Percentiles rank a stretch among this genome's conserved stretches.
Conservation (phyloP, 805 yeast species). For the Candida saitoana region DNA sequence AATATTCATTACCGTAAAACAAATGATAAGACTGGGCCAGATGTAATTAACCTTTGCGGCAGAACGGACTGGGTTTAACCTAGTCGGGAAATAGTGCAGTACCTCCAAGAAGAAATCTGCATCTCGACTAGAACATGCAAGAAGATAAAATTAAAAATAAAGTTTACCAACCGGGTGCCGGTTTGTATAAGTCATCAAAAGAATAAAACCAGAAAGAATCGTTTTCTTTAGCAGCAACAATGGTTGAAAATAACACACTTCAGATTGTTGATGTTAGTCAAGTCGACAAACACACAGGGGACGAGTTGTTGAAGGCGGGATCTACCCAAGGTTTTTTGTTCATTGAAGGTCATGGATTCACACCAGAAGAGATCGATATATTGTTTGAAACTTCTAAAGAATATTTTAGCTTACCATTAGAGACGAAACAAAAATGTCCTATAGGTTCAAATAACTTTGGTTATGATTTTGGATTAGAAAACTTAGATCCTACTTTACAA, state of each 20-base stretch:
- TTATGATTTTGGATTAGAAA: slow-evolving; percentile 53
- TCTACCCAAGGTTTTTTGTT: slow-evolving; percentile 62
- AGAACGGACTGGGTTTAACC: too few species aligned
- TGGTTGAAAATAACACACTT: slow-evolving; percentile 37
- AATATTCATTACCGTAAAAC: too few species aligned
- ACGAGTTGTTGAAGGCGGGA: slow-evolving; percentile 54
- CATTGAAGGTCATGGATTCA: slow-evolving; percentile 64
- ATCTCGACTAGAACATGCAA: background rate
- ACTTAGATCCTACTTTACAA: slow-evolving; percentile 34
- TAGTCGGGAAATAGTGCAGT: background rate
- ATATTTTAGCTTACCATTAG: slow-evolving; percentile 49
- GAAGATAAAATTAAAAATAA: background rate
- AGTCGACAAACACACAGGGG: slow-evolving; percentile 41
- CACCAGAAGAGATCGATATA: slow-evolving; percentile 48
- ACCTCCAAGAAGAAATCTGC: background rate
- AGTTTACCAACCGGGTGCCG: background rate
- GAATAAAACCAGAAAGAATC: background rate
- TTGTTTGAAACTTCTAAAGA: slow-evolving; percentile 47
- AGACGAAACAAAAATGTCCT: slow-evolving; percentile 46
- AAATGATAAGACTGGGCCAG: too few species aligned
- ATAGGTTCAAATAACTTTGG: slow-evolving; percentile 60
- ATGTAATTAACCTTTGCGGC: too few species aligned
- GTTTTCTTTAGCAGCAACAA: background rate
- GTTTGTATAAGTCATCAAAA: background rate
- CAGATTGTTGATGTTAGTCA: slow-evolving; percentile 56